Conservation (phyloP, 2,329 filamentous ascomycete species). For the Ceratocystis cubensis region DNA sequence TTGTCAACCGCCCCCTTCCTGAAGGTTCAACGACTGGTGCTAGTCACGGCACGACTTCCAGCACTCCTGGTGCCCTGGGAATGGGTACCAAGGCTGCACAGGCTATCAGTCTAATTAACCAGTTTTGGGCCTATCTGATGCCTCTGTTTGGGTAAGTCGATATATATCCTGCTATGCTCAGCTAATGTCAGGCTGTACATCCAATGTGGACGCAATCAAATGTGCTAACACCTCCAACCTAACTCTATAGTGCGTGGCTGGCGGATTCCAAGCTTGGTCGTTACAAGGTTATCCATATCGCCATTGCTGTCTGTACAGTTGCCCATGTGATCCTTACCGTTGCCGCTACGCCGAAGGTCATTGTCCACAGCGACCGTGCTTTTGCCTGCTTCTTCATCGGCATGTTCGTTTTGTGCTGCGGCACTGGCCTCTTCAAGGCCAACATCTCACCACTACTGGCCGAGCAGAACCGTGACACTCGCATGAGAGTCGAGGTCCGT, state of each 20-base stretch:
- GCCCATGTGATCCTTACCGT: constrained; percentile 56
- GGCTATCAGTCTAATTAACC: constrained; percentile 41
- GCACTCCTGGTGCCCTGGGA: constrained; percentile 40
- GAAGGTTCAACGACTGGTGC: constrained; percentile 42
- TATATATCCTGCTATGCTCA: no score
- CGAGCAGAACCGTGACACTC: constrained; percentile 52
- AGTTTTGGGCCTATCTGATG: constrained; percentile 50
- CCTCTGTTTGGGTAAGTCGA: constrained; percentile 40
- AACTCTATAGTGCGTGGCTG: constrained; percentile 34
- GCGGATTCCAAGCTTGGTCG: constrained; percentile 62
- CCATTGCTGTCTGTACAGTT: constrained; percentile 51
- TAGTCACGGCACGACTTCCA: constrained; percentile 26
- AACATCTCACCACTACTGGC: constrained; percentile 63
- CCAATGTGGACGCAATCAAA: not conserved
- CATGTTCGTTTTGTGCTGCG: constrained; percentile 42
- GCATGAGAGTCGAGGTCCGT: constrained; percentile 43
- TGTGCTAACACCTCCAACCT: not conserved
- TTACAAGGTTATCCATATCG: constrained; percentile 59
- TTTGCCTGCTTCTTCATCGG: constrained; percentile 59
- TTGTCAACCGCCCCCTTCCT: constrained; percentile 45
- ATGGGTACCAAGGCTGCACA: constrained; percentile 45
- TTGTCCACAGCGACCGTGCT: constrained; percentile 43
- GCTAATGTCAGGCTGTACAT: not conserved
- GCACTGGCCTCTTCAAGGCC: constrained; percentile 70
- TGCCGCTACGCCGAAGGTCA: constrained; percentile 50